Evolutionary conservation across 306 rosid species (phyloP), one percentile per base, ranked within the genome.

Genomic region (Lathyrus tuberosus): DNA sequence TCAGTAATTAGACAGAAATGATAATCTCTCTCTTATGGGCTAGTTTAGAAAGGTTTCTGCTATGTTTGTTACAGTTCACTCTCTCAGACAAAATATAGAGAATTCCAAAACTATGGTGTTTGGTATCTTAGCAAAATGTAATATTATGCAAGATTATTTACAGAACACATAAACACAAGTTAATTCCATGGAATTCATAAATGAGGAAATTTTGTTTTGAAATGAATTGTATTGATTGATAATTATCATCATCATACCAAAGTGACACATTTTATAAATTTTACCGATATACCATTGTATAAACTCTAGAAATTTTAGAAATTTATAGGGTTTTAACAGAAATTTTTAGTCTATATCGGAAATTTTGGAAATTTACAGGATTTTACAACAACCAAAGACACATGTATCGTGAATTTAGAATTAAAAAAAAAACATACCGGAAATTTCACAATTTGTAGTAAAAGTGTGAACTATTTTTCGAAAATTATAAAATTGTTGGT

Each of bases 31-130:
- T 35, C 40, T 35, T 35, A 53, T 52, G 47, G 47, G 70, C 71
- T 38, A 65, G 73, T 70, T 75, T 62, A 49, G 63, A 65, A 33
- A 58, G 51, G 57, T 57, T 69, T 63, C 9, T 31, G 67, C 41
- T 64, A 48, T 60, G 42, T 37, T 47, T 59, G 46, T 57, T 73
- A 62, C 56, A 62, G 64, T 72, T 41, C 61, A 68, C 59, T 57
- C 70, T 48, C 61, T 49, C 61, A 15, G 61, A 20, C 41, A 49
- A 67, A 65, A 62, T 52, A 14, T 33, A 6, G 57, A 33, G 58
- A 72, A 60, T 67, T 62, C 31, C 38, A 61, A 72, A 37, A 15
- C 60, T 6, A n/a, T n/a, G n/a, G n/a, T n/a, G n/a, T 51, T 57
- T 22, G 24, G 24, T 16, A 22, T 20, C 60, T 28, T 57, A 8